A percentile compares a stretch with the other conserved stretches of the same genome.
These are phyloP conservation scores for Lachnum nothofagi DNA, from an alignment of 2,329 filamentous ascomycete genomes.

Conservation along the genomic window DNA sequence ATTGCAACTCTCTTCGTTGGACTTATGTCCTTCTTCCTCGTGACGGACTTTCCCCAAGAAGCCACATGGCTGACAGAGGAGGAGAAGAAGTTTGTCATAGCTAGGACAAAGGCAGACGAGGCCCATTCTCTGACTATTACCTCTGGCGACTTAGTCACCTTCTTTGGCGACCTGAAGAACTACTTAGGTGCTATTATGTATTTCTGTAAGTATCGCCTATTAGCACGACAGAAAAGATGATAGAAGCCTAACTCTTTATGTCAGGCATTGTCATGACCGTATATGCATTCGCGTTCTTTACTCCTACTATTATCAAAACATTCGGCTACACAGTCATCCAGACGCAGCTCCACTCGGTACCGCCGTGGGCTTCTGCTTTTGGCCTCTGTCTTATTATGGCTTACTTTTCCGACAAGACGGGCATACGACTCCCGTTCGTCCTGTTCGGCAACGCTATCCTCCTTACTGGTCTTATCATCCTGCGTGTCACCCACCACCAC, in stretches of 20 bases:
- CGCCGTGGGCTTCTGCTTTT: constrained; percentile 47
- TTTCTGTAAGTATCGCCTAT: too few species aligned
- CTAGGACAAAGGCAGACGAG: constrained; percentile 64
- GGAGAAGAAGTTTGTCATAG: constrained; percentile 62
- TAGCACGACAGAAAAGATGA: too few species aligned
- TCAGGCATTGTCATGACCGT: constrained; percentile 68
- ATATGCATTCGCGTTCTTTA: constrained; percentile 65
- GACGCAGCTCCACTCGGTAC: constrained; percentile 66
- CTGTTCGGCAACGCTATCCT: too few species aligned
- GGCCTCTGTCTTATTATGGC: too few species aligned
- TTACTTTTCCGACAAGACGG: too few species aligned
- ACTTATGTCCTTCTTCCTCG: constrained; percentile 56
- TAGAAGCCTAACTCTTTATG: too few species aligned
- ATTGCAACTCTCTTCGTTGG: constrained; percentile 55
- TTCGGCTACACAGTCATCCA: constrained; percentile 54
- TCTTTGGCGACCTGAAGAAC: constrained; percentile 20
- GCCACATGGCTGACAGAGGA: constrained; percentile 60
- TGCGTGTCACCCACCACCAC: not conserved
- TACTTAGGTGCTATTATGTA: too few species aligned
- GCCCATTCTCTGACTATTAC: constrained; percentile 63
- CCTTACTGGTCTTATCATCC: too few species aligned
- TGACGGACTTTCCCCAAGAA: constrained; percentile 65
- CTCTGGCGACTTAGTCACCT: constrained; percentile 47
- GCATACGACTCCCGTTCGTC: too few species aligned
- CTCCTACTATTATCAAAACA: constrained; percentile 63